Conservation (phyloP, 129 eudicot genomes). For the Flaveria robusta region DNA sequence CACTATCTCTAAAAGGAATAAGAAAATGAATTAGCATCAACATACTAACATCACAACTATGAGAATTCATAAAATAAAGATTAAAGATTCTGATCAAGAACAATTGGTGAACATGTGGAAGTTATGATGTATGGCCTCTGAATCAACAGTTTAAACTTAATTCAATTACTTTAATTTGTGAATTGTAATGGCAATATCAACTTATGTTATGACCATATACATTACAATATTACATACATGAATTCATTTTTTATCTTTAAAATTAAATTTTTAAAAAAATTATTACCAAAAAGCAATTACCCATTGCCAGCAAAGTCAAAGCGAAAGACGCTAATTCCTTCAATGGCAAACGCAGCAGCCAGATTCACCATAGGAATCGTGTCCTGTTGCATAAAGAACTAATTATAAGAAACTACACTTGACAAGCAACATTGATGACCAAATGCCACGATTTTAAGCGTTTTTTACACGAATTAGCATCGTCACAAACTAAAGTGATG, state of each 20-base stretch:
- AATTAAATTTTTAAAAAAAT: background rate
- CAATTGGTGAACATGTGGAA: background rate
- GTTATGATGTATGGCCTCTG: background rate
- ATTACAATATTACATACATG: no score
- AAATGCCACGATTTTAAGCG: background rate
- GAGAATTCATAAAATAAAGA: background rate
- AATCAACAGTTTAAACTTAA: background rate
- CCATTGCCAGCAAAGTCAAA: conserved; percentile 93
- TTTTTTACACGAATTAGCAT: background rate
- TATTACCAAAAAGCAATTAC: conserved; percentile 40
- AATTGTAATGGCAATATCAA: background rate
- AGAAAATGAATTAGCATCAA: conserved; percentile 17
- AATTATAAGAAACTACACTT: conserved; percentile 7
- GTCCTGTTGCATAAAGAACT: conserved; percentile 43
- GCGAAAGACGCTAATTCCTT: conserved; percentile 76
- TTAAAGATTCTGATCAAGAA: conserved; percentile 1
- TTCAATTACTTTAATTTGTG: background rate
- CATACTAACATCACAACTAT: background rate
- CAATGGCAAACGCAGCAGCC: conserved; percentile 64
- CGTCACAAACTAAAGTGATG: background rate
- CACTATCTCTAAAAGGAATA: conserved; percentile 62
- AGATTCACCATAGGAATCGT: conserved; percentile 82
- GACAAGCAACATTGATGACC: conserved; percentile 4
- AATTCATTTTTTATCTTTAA: no score
- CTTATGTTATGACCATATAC: background rate